These are phyloP conservation scores for Strobilomyces echinocephalus DNA, from an alignment of 768 basidiomycete genomes.

Conservation along the genomic window DNA sequence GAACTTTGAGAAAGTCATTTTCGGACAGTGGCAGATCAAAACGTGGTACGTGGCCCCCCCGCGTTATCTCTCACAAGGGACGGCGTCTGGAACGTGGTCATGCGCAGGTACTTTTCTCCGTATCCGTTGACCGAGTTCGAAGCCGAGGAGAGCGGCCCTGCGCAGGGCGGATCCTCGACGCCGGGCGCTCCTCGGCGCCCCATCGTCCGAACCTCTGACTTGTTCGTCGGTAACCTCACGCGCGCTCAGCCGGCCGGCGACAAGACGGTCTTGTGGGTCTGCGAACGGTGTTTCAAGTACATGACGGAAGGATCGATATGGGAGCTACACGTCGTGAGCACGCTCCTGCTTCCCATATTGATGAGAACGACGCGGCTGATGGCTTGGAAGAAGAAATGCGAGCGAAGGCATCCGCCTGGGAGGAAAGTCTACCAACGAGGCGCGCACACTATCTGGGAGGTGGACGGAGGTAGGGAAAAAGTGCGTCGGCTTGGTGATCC, in stretches of 20 bases:
- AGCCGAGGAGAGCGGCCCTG: conserved; percentile 41
- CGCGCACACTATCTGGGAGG: conserved; percentile 90
- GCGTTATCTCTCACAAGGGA: background rate
- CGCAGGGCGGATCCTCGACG: conserved; percentile 27
- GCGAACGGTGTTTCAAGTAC: conserved; percentile 96
- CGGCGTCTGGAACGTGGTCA: background rate
- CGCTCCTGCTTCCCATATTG: background rate
- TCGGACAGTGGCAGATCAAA: conserved; percentile 81
- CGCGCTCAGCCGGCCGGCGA: conserved; percentile 43
- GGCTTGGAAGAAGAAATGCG: conserved; percentile 57
- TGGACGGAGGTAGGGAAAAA: conserved; percentile 84
- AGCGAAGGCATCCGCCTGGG: conserved; percentile 73
- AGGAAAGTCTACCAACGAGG: conserved; percentile 86
- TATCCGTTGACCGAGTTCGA: conserved; percentile 77
- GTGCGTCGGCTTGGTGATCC: conserved; percentile 38
- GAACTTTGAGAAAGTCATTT: conserved; percentile 84
- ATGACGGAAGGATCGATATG: conserved; percentile 71
- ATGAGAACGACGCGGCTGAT: conserved; percentile 9
- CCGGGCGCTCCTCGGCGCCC: conserved; percentile 53
- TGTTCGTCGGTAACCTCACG: conserved; percentile 60
- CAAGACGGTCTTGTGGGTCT: conserved; percentile 68
- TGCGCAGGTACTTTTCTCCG: conserved; percentile 84
- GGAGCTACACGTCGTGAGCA: conserved; percentile 62
- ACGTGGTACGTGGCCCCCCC: conserved; percentile 61
- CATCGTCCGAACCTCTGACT: conserved; percentile 70